These are phyloP conservation scores for Phaseolus coccineus DNA, from an alignment of 331 rosid genomes.

Conservation along the genomic window DNA sequence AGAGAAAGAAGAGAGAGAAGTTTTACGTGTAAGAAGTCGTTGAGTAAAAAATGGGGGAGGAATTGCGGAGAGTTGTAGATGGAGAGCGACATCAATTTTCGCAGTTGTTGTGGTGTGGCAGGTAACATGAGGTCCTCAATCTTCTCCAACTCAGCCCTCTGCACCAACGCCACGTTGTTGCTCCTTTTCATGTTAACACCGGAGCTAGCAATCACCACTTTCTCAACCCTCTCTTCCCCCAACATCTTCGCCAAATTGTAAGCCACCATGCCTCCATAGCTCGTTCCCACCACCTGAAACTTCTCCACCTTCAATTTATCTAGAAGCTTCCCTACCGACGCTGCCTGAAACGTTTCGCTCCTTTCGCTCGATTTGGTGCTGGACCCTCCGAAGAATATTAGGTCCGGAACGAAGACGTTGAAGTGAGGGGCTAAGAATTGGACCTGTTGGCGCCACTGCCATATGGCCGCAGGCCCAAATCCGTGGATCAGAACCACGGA, in stretches of 20 bases:
- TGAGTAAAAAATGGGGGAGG: slow-evolving; percentile 70
- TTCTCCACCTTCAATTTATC: slow-evolving; percentile 57
- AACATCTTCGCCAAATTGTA: slow-evolving; percentile 67
- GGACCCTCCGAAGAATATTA: slow-evolving; percentile 85
- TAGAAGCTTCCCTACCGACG: slow-evolving; percentile 63
- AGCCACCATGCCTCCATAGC: slow-evolving; percentile 92
- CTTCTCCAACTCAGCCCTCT: slow-evolving; percentile 61
- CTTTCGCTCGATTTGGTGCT: slow-evolving; percentile 61
- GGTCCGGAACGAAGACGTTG: slow-evolving; percentile 87
- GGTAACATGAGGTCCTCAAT: slow-evolving; percentile 84
- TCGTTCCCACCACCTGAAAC: slow-evolving; percentile 74
- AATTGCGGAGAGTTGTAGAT: slow-evolving; percentile 29
- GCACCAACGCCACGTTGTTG: slow-evolving; percentile 55
- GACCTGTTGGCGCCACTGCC: slow-evolving; percentile 95
- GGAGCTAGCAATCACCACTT: slow-evolving; percentile 89
- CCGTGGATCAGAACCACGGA: slow-evolving; percentile 79
- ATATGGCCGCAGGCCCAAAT: slow-evolving; percentile 74
- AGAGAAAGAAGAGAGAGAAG: no score
- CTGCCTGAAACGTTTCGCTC: slow-evolving; percentile 75
- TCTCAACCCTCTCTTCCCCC: slow-evolving; percentile 79
- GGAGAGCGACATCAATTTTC: slow-evolving; percentile 59
- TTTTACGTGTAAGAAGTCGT: slow-evolving; percentile 62
- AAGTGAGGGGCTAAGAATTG: slow-evolving; percentile 62
- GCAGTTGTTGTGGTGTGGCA: slow-evolving; percentile 58
- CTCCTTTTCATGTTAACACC: slow-evolving; percentile 69